Percentiles rank a stretch among this genome's conserved stretches.
phyloP scores from a whole-genome alignment of 805 yeast species.

The Pichia thaimueangensis region DNA sequence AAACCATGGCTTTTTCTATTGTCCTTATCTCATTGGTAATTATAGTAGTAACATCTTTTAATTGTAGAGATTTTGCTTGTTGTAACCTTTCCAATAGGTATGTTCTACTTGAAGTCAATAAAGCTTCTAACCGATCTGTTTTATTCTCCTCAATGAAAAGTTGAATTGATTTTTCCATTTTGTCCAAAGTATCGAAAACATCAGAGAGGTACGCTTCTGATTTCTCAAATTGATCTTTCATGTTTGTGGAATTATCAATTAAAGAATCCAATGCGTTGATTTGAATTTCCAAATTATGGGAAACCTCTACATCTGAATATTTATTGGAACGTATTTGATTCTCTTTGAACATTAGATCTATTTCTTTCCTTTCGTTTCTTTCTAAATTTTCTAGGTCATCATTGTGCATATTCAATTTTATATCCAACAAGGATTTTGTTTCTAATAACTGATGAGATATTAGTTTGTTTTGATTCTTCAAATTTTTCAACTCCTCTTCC shows the following conservation, averaged over 20 bases:
- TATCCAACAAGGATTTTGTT: conserved; percentile 45
- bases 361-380: conserved; percentile 17
- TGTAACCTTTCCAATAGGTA: conserved; percentile 15
- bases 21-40: conserved; percentile 23
- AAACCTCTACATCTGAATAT: conserved; percentile 8
- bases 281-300: conserved; percentile 21
- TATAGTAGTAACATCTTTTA: conserved; percentile 15
- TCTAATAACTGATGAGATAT: conserved; percentile 36
- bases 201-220: conserved; percentile 23
- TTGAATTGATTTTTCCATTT: conserved; percentile 21
- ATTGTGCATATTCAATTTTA: conserved; percentile 39
- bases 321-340: conserved; percentile 1
- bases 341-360: conserved; percentile 6
- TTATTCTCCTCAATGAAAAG: conserved; percentile 14
- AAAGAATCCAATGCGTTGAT: conserved; percentile 24
- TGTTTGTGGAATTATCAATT: conserved; percentile 14
- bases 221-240: conserved; percentile 20
- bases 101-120: conserved; percentile 10
- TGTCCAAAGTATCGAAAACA: conserved; percentile 20
- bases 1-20: conserved; percentile 19
- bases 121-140: conserved; percentile 14
- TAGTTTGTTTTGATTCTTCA: conserved; percentile 32
- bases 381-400: conserved; percentile 27
- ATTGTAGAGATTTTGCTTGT: conserved; percentile 12
- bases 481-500: conserved; percentile 29